Evolutionary conservation across 805 yeast genomes (phyloP), one percentile per base, ranked within the genome.

Genomic region (Yarrowia keelungensis): DNA sequence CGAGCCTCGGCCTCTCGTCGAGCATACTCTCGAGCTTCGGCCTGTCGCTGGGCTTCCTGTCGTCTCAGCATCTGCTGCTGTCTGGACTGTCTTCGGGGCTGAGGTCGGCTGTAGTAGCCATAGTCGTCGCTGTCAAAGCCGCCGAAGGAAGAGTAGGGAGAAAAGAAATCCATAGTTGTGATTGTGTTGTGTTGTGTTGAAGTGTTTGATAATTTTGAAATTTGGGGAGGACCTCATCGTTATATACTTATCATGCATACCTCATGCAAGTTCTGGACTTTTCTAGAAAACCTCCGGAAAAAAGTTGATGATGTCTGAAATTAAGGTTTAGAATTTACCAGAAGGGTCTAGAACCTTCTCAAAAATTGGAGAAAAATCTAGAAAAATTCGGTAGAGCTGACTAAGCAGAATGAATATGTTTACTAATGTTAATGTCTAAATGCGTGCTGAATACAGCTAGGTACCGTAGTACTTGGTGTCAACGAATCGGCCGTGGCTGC

Each of bases 391-490:
- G 32, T 26, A 5, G 4, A 26, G 32, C 10, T 42, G 46, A 42
- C 39, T 38, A 9, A 38, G 39, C 32, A 0, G 7, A 26, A 26
- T 26, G 19, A n/a, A n/a, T 42, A 5, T 10, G 51, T n/a, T 47
- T 47, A 26, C 32, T 39, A 22, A 54, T 41, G 47, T 41, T 41
- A 41, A 54, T 41, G 59, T 54, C 59, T 41, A 42, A 32, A 53
- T 53, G 59, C 59, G 16, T 19, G 45, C 45, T 39, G 46, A 1
- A 15, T 54, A 19, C 46, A 39, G 46, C 61, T 56, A 73, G 11
- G 92, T 87, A 8, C 97, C 97, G 77, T 89, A 92, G 76, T 92
- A 92, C 69, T 84, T 82, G 11, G 88, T 79, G 77, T 92, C 97
- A 36, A 92, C 82, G 74, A 88, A 91, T 69, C 97, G 82, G 16